A percentile compares a stretch with the other conserved stretches of the same genome.
These are phyloP conservation scores for Sistotremastrum suecicum DNA, from an alignment of 768 basidiomycete species.

Conservation along the genomic window DNA sequence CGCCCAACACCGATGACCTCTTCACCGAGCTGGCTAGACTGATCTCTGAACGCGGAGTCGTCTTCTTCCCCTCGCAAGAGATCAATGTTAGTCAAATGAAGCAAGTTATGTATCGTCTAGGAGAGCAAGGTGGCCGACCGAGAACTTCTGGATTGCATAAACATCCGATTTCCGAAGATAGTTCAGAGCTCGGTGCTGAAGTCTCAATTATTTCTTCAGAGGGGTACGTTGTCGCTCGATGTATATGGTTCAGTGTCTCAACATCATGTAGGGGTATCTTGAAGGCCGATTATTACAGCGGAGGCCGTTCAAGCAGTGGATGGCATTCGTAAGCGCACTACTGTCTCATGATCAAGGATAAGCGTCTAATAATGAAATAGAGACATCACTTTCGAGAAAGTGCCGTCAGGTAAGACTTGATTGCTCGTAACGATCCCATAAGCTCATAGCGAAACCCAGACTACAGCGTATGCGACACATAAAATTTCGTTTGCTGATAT, in stretches of 20 bases:
- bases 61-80: constrained; percentile 47
- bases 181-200: constrained; percentile 36
- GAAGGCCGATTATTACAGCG: too few relatives aligned
- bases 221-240: constrained; percentile 15
- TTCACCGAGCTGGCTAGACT: constrained; percentile 40
- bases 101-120: constrained; percentile 32
- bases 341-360: too few relatives aligned
- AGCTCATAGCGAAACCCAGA: constrained; percentile 14
- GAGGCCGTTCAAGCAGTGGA: too few relatives aligned
- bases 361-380: constrained; percentile 26
- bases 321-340: too few relatives aligned
- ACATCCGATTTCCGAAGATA: constrained; percentile 40
- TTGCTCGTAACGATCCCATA: too few relatives aligned
- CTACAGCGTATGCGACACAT: constrained; percentile 27
- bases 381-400: constrained; percentile 45
- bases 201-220: constrained; percentile 37
- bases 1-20: constrained; percentile 33
- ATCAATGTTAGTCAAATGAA: constrained; percentile 36
- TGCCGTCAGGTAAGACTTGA: constrained; percentile 23
- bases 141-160: constrained; percentile 33
- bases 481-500: background rate
- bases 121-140: constrained; percentile 21
- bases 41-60: constrained; percentile 32
- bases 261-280: too few relatives aligned
- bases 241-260: too few relatives aligned